A percentile compares a stretch with the other conserved stretches of the same genome.
These are phyloP conservation scores for Gremmenia infestans DNA, from an alignment of 2,329 filamentous ascomycete genomes.

Conservation along the genomic window DNA sequence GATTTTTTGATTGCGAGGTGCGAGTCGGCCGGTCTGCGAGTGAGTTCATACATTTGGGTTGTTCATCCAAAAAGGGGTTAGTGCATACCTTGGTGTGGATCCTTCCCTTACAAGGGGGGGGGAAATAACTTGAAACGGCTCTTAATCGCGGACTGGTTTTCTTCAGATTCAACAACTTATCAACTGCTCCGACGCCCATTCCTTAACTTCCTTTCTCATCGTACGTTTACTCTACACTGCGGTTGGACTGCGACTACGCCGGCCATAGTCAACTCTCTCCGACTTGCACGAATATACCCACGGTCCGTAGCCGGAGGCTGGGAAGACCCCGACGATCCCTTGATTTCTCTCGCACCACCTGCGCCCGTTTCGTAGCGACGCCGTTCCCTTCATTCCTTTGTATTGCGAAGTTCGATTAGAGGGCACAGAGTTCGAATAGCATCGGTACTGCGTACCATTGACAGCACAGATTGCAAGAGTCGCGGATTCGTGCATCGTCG, in stretches of 20 bases:
- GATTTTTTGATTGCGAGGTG: neutral
- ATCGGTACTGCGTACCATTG: constrained; percentile 2
- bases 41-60: no score
- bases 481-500: constrained; percentile 18
- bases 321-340: neutral
- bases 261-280: constrained; percentile 17
- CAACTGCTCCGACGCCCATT: neutral
- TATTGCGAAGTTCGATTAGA: neutral
- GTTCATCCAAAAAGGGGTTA: neutral
- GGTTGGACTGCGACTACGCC: constrained; percentile 16
- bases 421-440: neutral
- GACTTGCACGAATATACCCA: neutral
- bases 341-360: constrained; percentile 5
- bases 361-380: constrained; percentile 9
- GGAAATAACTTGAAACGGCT: neutral
- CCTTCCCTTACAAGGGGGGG: neutral
- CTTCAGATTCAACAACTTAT: neutral
- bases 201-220: constrained; percentile 1
- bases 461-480: constrained; percentile 4
- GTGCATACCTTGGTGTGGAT: neutral
- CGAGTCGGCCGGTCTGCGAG: no score
- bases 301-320: neutral
- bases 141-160: neutral
- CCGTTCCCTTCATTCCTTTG: constrained; percentile 14
- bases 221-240: neutral